Evolutionary conservation across 768 basidiomycete genomes (phyloP), one percentile per base, ranked within the genome.

Genomic region (Suillus sp.): DNA sequence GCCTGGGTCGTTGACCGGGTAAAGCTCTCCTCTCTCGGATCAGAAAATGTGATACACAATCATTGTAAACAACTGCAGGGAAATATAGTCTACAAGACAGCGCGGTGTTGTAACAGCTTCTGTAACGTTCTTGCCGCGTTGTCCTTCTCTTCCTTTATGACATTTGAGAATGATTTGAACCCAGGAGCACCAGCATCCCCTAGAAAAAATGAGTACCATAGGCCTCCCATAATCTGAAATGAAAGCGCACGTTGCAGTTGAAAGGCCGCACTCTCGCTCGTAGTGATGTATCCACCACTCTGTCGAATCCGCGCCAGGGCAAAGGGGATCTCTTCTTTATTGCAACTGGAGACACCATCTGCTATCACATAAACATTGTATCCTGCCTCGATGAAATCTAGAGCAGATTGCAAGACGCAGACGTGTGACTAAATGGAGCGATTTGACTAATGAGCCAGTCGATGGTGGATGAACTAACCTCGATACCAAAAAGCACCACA

Each of bases 401-500:
- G 78, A 0, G 89, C 82, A 0, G 93, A 92, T 74, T 96, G 95
- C 7, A 95, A 81, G 10, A 96, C 86, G 70, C 95, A 97, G 64
- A 97, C 86, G 69, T 96, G 95, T 18, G 91, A 85, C 94, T 95
- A 66, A 10, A 18, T 66, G n/a, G 25, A 27, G 1, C 27, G 64
- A 62, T 34, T 56, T 68, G 20, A 60, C 20, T 1, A 11, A 32
- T 14, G 3, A 38, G 51, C 35, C 27, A 38, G 18, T 16, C n/a
- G 22, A 9, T 8, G 22, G 3, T 53, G 20, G 5, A 25, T 47
- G 7, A 18, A 73, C 84, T 42, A 66, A 92, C 94, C 83, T 96
- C 95, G 58, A 96, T 95, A 18, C 96, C 96, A 65, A 94, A 87
- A 6, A 98, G 72, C 8, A 96, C 84, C 53, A 95, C 78, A 8